These are phyloP conservation scores for Borovskyia barvae DNA, from an alignment of 208 protist genomes.

Conservation along the genomic window DNA sequence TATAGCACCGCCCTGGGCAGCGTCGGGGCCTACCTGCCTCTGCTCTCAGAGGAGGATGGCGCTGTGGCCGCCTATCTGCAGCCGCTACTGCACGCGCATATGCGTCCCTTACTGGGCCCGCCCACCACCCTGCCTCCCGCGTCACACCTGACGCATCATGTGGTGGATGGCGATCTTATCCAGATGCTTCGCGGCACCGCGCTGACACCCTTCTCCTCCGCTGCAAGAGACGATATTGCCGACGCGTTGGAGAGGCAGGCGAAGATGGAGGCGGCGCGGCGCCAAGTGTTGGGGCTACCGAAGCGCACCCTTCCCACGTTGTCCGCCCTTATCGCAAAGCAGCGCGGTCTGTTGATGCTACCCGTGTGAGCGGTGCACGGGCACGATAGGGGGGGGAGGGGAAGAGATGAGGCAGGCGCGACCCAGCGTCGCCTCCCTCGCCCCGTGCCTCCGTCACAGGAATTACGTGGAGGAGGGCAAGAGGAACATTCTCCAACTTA, in stretches of 20 bases:
- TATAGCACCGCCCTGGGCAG: conserved; percentile 72
- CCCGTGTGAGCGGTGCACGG: conserved; percentile 33
- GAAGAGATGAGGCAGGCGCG: no score
- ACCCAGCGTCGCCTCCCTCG: no score
- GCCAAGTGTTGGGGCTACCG: conserved; percentile 56
- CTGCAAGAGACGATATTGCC: conserved; percentile 43
- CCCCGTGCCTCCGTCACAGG: no score
- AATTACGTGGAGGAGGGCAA: no score
- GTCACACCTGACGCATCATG: conserved; percentile 31
- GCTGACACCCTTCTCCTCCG: conserved; percentile 41
- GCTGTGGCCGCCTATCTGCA: conserved; percentile 66
- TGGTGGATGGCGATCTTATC: conserved; percentile 67
- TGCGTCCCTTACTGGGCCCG: conserved; percentile 31
- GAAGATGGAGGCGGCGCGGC: conserved; percentile 52
- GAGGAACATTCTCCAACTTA: no score
- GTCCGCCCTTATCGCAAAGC: conserved; percentile 62
- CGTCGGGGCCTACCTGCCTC: conserved; percentile 67
- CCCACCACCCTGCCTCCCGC: conserved; percentile 11
- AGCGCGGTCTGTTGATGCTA: conserved; percentile 63
- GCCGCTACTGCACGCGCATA: conserved; percentile 47
- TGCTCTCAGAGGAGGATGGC: conserved; percentile 70
- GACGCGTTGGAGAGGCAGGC: conserved; percentile 37
- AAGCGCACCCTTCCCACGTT: conserved; percentile 52
- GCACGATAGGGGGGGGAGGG: no score
- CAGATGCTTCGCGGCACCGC: conserved; percentile 32